These are phyloP conservation scores for Tolypocladium ophioglossoides DNA, from an alignment of 2,329 filamentous ascomycete genomes.

Conservation along the genomic window DNA sequence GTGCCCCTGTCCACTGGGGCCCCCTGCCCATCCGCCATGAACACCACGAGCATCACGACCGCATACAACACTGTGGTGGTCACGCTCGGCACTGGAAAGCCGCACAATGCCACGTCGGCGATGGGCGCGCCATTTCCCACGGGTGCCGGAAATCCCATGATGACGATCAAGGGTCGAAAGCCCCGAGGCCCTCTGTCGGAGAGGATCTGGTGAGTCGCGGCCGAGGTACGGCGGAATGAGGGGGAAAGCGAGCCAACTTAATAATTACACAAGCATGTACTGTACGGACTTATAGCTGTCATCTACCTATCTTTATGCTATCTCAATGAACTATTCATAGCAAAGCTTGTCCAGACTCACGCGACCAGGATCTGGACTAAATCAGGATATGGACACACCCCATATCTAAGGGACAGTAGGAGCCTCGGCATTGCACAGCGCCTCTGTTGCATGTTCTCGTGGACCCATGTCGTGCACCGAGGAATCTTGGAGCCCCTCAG, in stretches of 20 bases:
- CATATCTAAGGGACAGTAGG: too few species aligned
- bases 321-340: too few species aligned
- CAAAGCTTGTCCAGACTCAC: too few species aligned
- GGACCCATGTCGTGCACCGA: too few species aligned
- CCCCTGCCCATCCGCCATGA: constrained; percentile 10
- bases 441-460: too few species aligned
- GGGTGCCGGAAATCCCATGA: background rate
- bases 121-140: background rate
- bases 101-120: background rate
- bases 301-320: background rate
- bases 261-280: background rate
- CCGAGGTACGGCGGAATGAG: background rate
- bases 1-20: constrained; percentile 3
- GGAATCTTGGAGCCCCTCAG: too few species aligned
- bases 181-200: background rate
- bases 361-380: too few species aligned
- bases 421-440: too few species aligned
- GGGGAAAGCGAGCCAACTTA: background rate
- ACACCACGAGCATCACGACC: constrained; percentile 20
- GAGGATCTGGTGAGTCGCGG: background rate
- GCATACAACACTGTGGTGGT: constrained; percentile 25
- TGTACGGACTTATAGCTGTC: constrained; percentile 1
- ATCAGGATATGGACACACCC: too few species aligned
- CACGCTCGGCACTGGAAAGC: constrained; percentile 10
- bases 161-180: background rate